Conservation (phyloP, 2,329 filamentous ascomycete species). For the Colletotrichum godetiae region DNA sequence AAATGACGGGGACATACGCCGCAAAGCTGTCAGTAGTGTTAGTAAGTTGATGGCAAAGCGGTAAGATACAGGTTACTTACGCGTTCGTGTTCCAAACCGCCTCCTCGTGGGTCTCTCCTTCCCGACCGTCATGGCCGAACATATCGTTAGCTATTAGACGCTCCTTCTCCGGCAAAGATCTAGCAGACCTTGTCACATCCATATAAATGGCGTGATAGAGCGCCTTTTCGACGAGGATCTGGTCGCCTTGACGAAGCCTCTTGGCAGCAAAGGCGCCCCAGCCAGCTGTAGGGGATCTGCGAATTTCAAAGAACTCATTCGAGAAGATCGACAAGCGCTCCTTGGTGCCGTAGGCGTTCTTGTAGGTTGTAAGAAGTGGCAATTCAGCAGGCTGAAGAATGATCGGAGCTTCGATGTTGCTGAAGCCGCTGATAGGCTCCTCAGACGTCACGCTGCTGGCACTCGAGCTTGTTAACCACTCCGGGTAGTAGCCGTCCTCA, state of each 20-base stretch:
- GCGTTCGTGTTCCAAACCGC: slow-evolving; percentile 59
- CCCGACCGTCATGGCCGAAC: slow-evolving; percentile 44
- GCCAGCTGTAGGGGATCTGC: slow-evolving; percentile 53
- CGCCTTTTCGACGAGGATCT: slow-evolving; percentile 58
- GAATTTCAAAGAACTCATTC: slow-evolving; percentile 55
- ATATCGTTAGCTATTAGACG: slow-evolving; percentile 51
- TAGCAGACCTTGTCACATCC: neutral
- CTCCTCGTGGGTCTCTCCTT: slow-evolving; percentile 42
- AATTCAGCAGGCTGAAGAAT: neutral
- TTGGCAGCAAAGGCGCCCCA: slow-evolving; percentile 58
- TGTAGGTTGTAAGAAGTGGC: neutral
- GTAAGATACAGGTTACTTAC: slow-evolving; percentile 45
- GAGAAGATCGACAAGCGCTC: slow-evolving; percentile 39
- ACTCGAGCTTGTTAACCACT: too few species aligned
- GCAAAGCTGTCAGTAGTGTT: neutral
- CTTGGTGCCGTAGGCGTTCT: accelerated
- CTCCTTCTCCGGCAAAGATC: slow-evolving; percentile 44
- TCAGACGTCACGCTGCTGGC: neutral
- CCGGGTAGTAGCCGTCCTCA: neutral
- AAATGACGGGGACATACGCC: neutral
- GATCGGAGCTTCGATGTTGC: accelerated
- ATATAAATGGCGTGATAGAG: slow-evolving; percentile 47
- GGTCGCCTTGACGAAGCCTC: slow-evolving; percentile 50
- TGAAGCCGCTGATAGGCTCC: neutral
- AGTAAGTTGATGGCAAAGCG: neutral